Conservation (phyloP, 1,284 basidiomycete genomes). For the Cryptococcus amylolentus region DNA sequence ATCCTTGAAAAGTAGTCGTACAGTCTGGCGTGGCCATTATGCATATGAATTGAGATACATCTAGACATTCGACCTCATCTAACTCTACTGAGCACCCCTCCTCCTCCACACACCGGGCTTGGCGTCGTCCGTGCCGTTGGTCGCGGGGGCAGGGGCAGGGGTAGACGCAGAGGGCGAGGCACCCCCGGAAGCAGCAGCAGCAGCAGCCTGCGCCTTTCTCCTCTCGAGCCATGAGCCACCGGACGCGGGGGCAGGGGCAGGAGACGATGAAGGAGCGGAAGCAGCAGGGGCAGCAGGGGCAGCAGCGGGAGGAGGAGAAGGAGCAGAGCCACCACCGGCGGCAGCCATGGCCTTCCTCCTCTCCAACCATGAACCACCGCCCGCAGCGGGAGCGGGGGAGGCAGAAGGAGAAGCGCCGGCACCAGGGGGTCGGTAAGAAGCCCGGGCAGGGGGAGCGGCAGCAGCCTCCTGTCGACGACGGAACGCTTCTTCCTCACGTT, state of each 20-base stretch:
- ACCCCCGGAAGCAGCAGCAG: background rate
- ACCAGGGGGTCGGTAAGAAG: background rate
- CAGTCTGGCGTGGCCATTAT: no score
- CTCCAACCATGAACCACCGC: background rate
- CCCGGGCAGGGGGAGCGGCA: background rate
- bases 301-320: background rate
- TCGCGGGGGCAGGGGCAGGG: background rate
- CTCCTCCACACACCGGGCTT: no score
- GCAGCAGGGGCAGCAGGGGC: background rate
- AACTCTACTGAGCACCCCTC: no score
- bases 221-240: background rate
- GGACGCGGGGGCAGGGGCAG: background rate
- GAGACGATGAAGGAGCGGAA: background rate
- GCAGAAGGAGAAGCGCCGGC: background rate
- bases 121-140: background rate
- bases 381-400: background rate
- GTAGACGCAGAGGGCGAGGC: background rate
- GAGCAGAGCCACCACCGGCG: background rate
- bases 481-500: slow-evolving; percentile 77
- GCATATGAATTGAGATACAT: no score
- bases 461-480: slow-evolving; percentile 48
- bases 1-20: no score
- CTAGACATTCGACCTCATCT: no score
- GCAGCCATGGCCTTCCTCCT: background rate
- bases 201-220: background rate